These are phyloP conservation scores for Aurantiochytrium sp. DNA, from an alignment of 108 stramenopile species.

Conservation along the genomic window DNA sequence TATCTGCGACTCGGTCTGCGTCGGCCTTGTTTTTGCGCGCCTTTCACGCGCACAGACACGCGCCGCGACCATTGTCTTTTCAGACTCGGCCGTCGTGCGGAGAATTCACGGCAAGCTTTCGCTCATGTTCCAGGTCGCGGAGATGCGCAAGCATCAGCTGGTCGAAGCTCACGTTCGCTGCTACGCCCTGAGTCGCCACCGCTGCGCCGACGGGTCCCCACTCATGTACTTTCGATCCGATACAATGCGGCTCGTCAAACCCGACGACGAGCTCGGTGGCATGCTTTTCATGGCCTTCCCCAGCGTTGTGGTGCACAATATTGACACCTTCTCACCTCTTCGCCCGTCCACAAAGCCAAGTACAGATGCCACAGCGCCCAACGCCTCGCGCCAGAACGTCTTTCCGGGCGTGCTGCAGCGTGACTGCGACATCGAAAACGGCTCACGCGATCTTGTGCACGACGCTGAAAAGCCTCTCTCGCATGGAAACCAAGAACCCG, in stretches of 20 bases:
- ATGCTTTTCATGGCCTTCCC: constrained; percentile 83
- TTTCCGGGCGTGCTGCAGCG: constrained; percentile 23
- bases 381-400: neutral
- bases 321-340: constrained; percentile 75
- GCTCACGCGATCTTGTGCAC: neutral
- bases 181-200: constrained; percentile 71
- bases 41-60: constrained; percentile 74
- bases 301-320: constrained; percentile 79
- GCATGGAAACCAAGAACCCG: neutral
- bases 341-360: constrained; percentile 32
- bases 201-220: constrained; percentile 45
- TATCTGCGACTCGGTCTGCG: constrained; percentile 77
- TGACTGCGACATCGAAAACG: constrained; percentile 24
- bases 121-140: constrained; percentile 86
- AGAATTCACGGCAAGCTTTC: constrained; percentile 66
- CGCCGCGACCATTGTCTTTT: constrained; percentile 77
- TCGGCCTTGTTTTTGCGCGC: constrained; percentile 81
- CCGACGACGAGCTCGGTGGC: constrained; percentile 56
- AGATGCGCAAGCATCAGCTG: constrained; percentile 78
- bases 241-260: constrained; percentile 58
- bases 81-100: constrained; percentile 70
- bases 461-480: neutral
- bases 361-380: constrained; percentile 9
- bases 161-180: constrained; percentile 79
- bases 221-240: constrained; percentile 60